Evolutionary conservation across 208 protist species (phyloP).

Genomic region (Trypanosomatidae sp.): DNA sequence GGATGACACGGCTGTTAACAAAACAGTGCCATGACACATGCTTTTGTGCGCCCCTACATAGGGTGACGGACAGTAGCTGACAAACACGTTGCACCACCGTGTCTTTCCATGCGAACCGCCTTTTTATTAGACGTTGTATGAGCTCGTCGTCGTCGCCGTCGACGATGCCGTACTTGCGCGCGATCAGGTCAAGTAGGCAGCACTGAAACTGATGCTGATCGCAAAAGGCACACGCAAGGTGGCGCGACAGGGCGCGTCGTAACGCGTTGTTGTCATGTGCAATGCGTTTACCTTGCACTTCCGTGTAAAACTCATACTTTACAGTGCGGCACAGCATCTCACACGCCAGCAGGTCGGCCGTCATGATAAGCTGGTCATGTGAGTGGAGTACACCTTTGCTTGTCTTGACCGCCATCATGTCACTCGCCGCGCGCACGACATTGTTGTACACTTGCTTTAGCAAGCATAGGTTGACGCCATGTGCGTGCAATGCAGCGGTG

Average conservation of each 20-base stretch:
- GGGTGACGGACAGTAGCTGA: conserved; percentile 37
- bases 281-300: conserved; percentile 61
- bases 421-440: no score
- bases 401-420: conserved; percentile 3
- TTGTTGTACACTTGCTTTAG: conserved; percentile 76
- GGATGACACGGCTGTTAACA: conserved; percentile 36
- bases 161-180: conserved; percentile 64
- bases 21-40: conserved; percentile 35
- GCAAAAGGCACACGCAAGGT: conserved; percentile 40
- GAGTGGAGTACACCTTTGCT: not conserved
- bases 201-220: conserved; percentile 17
- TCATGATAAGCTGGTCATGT: not conserved
- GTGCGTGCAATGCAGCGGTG: conserved; percentile 25
- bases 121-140: conserved; percentile 17
- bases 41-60: conserved; percentile 3
- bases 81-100: conserved; percentile 48
- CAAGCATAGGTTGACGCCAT: conserved; percentile 71
- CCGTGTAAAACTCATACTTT: conserved; percentile 79
- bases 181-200: conserved; percentile 34
- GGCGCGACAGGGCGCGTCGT: conserved; percentile 20
- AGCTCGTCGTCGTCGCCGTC: conserved; percentile 47
- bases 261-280: conserved; percentile 58
- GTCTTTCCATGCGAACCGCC: conserved; percentile 18
- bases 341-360: conserved; percentile 23
- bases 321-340: conserved; percentile 65